Base-by-base conservation (phyloP, 768 basidiomycete species). In the Mycena metata region DNA sequence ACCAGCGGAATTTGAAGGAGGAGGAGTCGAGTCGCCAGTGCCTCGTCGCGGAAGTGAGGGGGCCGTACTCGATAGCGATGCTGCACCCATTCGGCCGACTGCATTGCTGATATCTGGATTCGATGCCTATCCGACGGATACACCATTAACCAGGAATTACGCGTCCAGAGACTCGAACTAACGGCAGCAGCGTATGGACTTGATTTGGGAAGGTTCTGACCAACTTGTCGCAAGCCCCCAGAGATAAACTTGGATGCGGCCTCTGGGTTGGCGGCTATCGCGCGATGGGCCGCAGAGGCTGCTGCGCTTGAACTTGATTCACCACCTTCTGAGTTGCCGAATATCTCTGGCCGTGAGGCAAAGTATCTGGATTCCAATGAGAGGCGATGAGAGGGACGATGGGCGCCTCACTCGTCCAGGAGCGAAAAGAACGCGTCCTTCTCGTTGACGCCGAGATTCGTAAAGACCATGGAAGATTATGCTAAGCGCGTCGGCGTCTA, bases 61-160 rank as follows among this genome's bases (percentile, higher is more conserved):
- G 36, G 50, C 17, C 19, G 59, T 41, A 45, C 41, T 36, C 23
- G 69, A 68, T 12, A 83, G 75, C 21, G 88, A 83, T 4, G 88
- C 86, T 7, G 90, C 88, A 1, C 90, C 89, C 35, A 91, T 84
- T 26, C 88, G 84, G 8, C 88, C 88, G 41, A 85, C 78, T 12
- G 84, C 81, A 56, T 76, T 81, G 23, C 74, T 75, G 11, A 82
- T 70, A 52, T 86, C 84, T 39, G 80, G 80, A 69, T 83, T 83
- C 49, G 79, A 74, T 12, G 80, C 79, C 83, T 83, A 66, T 39
- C n/a, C 19, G n/a, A 3, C 23, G 45, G 24, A 30, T 39, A 8
- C 56, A 33, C 24, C 51, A 41, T 52, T 42, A 54, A 57, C 39
- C 45, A 23, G 17, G 51, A n/a, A 49, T 60, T 39, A 21, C 10